These are phyloP conservation scores for Eucalyptus grandis DNA, from an alignment of 345 rosid genomes.

Conservation along the genomic window DNA sequence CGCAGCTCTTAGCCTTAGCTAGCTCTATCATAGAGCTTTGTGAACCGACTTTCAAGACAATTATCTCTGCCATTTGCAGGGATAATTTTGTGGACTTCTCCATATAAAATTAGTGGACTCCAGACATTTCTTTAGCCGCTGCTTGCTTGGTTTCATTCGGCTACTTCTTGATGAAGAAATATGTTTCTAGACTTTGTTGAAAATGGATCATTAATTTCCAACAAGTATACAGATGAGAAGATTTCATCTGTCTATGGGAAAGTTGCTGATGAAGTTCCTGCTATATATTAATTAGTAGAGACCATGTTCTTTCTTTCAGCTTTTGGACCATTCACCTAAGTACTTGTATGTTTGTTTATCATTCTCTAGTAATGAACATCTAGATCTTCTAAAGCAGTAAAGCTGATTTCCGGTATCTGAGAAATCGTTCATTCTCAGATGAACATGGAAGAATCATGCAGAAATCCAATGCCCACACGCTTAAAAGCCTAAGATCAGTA, in stretches of 20 bases:
- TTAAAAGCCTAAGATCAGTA: background rate
- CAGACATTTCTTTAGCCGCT: too few relatives aligned
- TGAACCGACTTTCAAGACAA: too few relatives aligned
- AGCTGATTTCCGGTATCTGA: background rate
- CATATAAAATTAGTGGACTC: too few relatives aligned
- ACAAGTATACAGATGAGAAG: background rate
- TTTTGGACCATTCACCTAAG: background rate
- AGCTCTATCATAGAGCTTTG: too few relatives aligned
- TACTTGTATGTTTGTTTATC: background rate
- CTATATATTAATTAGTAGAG: background rate
- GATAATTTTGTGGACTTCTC: too few relatives aligned
- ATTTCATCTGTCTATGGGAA: background rate
- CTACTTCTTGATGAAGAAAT: too few relatives aligned
- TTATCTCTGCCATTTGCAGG: too few relatives aligned
- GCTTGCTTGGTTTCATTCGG: too few relatives aligned
- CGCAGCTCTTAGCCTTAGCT: too few relatives aligned
- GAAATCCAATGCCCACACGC: background rate
- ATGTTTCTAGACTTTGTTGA: too few relatives aligned
- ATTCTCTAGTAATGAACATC: background rate
- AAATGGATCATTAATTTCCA: too few relatives aligned
- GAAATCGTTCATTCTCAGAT: background rate
- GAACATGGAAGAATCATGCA: background rate
- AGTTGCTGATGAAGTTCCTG: background rate
- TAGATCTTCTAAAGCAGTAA: background rate
- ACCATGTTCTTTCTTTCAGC: background rate